These are phyloP conservation scores for Kickxella alabastrina DNA, from an alignment of 192 early-diverging fungal species.

Conservation along the genomic window DNA sequence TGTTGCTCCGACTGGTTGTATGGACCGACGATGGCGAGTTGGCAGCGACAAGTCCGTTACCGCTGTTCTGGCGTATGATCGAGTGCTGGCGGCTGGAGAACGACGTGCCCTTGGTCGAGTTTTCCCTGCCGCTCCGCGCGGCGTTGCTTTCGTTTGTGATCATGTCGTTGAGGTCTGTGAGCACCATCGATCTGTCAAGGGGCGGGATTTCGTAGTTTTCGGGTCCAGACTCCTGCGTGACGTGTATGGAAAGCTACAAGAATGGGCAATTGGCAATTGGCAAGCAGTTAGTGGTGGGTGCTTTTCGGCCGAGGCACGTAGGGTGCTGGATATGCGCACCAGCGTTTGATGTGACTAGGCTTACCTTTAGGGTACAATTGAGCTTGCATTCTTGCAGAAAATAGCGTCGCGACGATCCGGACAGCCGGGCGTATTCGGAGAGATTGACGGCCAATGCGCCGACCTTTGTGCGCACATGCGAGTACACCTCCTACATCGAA, in stretches of 20 bases:
- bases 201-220: slow-evolving; percentile 25
- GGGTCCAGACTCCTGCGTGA: slow-evolving; percentile 37
- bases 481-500: slow-evolving; percentile 45
- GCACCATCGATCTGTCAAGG: slow-evolving; percentile 47
- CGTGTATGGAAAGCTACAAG: slow-evolving; percentile 40
- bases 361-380: slow-evolving; percentile 76
- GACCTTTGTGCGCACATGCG: slow-evolving; percentile 39
- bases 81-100: slow-evolving; percentile 35
- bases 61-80: slow-evolving; percentile 11
- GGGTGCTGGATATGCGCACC: too few species aligned
- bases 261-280: too few species aligned
- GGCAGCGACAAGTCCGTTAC: slow-evolving; percentile 4
- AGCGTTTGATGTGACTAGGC: too few species aligned
- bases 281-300: too few species aligned
- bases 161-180: slow-evolving; percentile 50
- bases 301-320: too few species aligned
- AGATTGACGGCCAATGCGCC: slow-evolving; percentile 73
- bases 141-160: slow-evolving; percentile 29
- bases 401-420: slow-evolving; percentile 54
- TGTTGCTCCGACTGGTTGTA: slow-evolving; percentile 25
- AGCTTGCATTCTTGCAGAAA: slow-evolving; percentile 69
- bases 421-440: slow-evolving; percentile 68
- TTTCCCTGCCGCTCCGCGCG: slow-evolving; percentile 22
- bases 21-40: slow-evolving; percentile 29
- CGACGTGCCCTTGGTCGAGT: slow-evolving; percentile 39